A percentile compares a stretch with the other conserved stretches of the same genome.
These are phyloP conservation scores for Botryotinia convoluta DNA, from an alignment of 2,329 filamentous ascomycete genomes.

Conservation along the genomic window DNA sequence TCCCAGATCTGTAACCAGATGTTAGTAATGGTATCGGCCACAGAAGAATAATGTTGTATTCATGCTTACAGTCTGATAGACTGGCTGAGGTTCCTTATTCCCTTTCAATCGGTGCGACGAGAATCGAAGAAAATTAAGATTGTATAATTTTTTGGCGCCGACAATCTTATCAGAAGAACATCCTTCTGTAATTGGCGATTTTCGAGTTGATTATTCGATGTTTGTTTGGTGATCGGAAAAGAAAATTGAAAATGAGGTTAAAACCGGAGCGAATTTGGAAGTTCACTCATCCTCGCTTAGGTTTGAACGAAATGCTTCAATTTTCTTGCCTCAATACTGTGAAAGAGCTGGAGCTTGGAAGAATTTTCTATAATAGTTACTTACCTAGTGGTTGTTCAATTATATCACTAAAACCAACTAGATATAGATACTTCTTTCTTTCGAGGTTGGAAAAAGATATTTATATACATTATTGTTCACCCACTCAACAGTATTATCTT, in stretches of 20 bases:
- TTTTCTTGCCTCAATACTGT: not conserved
- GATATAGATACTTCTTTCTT: not conserved
- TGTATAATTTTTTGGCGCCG: no score
- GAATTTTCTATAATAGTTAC: no score
- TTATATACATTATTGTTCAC: not conserved
- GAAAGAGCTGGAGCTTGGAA: not conserved
- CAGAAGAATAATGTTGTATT: not conserved
- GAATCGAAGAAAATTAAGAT: not conserved
- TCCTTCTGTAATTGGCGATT: not conserved
- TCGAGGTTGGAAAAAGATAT: not conserved
- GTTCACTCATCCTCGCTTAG: not conserved
- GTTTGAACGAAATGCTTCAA: not conserved
- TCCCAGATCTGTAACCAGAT: not conserved
- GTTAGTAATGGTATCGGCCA: rapidly evolving
- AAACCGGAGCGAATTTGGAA: not conserved
- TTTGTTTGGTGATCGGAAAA: not conserved
- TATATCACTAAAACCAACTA: not conserved
- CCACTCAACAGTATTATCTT: not conserved
- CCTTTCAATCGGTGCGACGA: not conserved
- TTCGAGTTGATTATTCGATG: not conserved
- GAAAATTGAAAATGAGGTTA: not conserved
- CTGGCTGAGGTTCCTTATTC: rapidly evolving
- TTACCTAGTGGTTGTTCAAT: not conserved
- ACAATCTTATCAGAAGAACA: not conserved
- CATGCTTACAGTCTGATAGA: not conserved